Conservation (phyloP, 225 moss, liverwort and hornwort species). For the Rhytidiadelphus loreus region DNA sequence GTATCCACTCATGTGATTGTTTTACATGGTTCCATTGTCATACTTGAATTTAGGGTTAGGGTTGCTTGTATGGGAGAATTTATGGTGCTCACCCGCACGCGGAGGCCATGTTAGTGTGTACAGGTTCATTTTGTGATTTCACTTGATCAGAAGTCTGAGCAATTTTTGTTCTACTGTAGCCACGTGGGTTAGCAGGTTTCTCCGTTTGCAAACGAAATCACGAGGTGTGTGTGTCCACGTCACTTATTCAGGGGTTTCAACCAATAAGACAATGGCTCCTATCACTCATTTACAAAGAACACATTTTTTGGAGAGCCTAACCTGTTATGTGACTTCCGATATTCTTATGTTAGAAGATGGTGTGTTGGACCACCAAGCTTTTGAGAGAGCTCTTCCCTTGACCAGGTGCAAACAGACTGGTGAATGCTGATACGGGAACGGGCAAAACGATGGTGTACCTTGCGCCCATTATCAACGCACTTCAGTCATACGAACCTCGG, state of each 20-base stretch:
- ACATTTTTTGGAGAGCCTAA: background rate
- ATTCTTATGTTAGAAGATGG: background rate
- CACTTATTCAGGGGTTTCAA: background rate
- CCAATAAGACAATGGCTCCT: background rate
- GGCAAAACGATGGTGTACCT: slow-evolving; percentile 96
- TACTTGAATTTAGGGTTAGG: background rate
- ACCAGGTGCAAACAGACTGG: slow-evolving; percentile 54
- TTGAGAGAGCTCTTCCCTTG: slow-evolving; percentile 24
- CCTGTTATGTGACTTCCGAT: background rate
- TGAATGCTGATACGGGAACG: slow-evolving; percentile 91
- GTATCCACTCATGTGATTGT: slow-evolving; percentile 48
- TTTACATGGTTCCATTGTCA: background rate
- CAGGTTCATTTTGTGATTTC: background rate
- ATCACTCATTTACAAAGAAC: background rate
- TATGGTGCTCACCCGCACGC: background rate
- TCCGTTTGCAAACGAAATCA: background rate
- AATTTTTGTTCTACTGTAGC: background rate
- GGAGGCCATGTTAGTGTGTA: background rate
- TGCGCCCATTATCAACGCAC: slow-evolving; percentile 78
- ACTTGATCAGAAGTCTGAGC: background rate
- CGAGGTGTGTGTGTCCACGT: background rate
- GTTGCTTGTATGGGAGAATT: background rate
- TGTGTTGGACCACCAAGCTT: background rate
- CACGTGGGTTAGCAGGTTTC: background rate
- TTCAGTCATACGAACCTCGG: slow-evolving; percentile 63